phyloP scores from a whole-genome alignment of 345 rosid species.

The Populus tremula region DNA sequence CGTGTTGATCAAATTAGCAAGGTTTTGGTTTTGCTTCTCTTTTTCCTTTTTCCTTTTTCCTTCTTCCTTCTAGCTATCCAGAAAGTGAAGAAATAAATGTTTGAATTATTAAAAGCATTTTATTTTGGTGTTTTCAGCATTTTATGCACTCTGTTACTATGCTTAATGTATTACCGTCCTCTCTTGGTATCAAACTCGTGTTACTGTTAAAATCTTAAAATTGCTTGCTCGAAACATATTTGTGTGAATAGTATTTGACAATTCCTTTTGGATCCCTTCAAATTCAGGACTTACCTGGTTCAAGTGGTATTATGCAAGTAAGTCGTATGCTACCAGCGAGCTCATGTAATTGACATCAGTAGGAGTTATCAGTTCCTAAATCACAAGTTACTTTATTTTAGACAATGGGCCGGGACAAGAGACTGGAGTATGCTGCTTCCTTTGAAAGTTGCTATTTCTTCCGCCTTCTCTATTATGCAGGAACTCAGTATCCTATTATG shows the following conservation, averaged over 20 bases:
- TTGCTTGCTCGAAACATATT: neutral
- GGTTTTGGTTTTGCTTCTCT: neutral
- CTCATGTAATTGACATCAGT: neutral
- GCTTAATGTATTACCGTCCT: neutral
- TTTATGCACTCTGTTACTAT: neutral
- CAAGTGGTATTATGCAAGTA: constrained; percentile 98
- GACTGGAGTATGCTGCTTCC: constrained; percentile 84
- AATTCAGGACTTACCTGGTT: constrained; percentile 77
- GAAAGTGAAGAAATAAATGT: neutral
- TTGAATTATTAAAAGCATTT: neutral
- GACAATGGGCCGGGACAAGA: constrained; percentile 92
- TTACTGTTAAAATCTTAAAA: neutral
- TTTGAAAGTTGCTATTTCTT: constrained; percentile 80
- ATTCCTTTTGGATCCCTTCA: constrained; percentile 4
- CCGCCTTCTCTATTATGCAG: constrained; percentile 85
- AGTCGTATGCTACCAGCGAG: constrained; percentile 33
- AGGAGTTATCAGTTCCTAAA: constrained; percentile 13
- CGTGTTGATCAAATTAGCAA: no score
- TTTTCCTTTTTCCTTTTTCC: neutral
- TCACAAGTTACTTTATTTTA: constrained; percentile 19
- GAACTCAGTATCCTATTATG: constrained; percentile 96
- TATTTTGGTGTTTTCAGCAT: neutral
- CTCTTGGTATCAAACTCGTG: neutral
- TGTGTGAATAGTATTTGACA: neutral
- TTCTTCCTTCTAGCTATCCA: neutral